Evolutionary conservation across 805 yeast genomes (phyloP).

Genomic region (Yarrowia divulgata): DNA sequence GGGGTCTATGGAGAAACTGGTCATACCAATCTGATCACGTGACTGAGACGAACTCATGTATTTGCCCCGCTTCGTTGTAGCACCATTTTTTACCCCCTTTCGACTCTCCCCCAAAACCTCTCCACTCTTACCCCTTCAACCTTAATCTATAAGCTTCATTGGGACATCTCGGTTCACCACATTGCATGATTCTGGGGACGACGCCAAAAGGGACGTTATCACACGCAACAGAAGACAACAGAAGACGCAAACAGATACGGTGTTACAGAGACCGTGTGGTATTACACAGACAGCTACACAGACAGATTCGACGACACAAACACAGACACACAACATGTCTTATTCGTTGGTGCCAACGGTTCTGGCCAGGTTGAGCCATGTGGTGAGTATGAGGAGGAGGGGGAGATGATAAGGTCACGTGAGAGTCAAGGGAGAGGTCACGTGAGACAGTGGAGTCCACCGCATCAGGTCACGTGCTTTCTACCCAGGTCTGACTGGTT

Average conservation of each 20-base stretch:
- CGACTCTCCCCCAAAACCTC: background rate
- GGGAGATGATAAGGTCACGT: background rate
- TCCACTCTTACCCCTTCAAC: background rate
- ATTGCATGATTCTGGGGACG: slow-evolving; percentile 30
- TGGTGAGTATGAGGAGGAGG: slow-evolving; percentile 1
- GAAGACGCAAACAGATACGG: background rate
- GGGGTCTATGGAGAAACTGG: background rate
- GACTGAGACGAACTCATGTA: background rate
- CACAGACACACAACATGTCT: background rate
- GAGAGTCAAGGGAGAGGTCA: background rate
- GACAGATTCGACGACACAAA: background rate
- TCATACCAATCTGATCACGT: background rate
- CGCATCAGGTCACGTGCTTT: too few species aligned
- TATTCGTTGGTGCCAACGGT: slow-evolving; percentile 34
- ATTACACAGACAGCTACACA: too few species aligned
- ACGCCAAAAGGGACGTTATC: background rate
- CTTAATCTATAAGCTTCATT: background rate
- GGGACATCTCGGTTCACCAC: slow-evolving; percentile 28
- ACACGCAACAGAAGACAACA: background rate
- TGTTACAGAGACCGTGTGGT: too few species aligned
- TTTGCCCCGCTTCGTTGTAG: background rate
- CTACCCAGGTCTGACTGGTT: too few species aligned
- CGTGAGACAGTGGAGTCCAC: background rate
- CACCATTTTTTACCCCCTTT: background rate
- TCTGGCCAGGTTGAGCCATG: slow-evolving; percentile 29